Evolutionary conservation across 805 yeast species (phyloP), one percentile per base, ranked within the genome.

Genomic region (Candida piceae): DNA sequence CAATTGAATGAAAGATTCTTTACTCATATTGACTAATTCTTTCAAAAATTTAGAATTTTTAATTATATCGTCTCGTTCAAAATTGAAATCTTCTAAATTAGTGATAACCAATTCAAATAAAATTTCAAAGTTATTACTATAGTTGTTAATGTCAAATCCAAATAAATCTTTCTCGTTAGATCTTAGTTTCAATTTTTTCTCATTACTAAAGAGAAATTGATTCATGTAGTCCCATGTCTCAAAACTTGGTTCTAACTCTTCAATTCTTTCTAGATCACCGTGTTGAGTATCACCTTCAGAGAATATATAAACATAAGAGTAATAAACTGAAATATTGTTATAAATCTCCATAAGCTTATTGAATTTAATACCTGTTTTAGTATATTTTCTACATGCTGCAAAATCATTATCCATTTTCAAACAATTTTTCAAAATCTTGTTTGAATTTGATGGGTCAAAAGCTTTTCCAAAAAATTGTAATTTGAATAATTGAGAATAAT

Each of bases 331-430:
- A 36, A 74, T 69, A 11, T 70, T 61, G 25, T 73, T 67, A 19
- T 73, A 48, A 29, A 49, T 62, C 49, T 44, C 61, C 40, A 63
- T 58, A 28, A 68, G 62, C 38, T 55, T 64, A 26, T 53, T 59
- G 41, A 78, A 60, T 40, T 70, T 73, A 21, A 74, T 65, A 38
- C 63, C 63, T n/a, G 78, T 57, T 47, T 80, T 74, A 9, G 84
- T 72, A 21, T 71, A 50, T 13, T 53, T 61, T 21, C 78, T 76
- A 57, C 95, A 87, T 3, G 59, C 62, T 19, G 62, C 62, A 45
- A 70, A 72, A 44, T 86, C 96, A 58, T 86, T 84, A 57, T 90
- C 90, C 30, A 76, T 70, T 37, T 83, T 78, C 33, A 90, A 63
- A 55, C 97, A 88, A 44, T 73, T 78, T 46, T 59, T 60, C 27